Evolutionary conservation across 2,329 filamentous ascomycete genomes (phyloP).

Genomic region (Sporothrix schenckii): DNA sequence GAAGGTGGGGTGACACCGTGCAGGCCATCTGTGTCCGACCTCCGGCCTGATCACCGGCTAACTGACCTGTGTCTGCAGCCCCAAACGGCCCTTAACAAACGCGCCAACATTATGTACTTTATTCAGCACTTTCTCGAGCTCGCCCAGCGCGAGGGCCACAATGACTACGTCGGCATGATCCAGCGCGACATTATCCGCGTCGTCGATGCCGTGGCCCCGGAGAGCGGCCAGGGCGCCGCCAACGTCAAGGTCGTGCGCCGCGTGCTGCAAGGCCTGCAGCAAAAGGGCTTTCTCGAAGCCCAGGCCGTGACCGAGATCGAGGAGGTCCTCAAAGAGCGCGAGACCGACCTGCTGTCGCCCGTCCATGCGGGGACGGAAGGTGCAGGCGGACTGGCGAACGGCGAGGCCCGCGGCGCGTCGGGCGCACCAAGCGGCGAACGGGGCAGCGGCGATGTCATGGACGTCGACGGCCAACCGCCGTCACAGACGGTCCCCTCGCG

Average conservation of each 20-base stretch:
- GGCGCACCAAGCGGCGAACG: neutral
- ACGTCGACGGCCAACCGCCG: slow-evolving; percentile 47
- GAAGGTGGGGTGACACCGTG: slow-evolving; percentile 55
- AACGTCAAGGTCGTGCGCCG: slow-evolving; percentile 92
- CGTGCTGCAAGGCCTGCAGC: slow-evolving; percentile 69
- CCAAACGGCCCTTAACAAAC: slow-evolving; percentile 91
- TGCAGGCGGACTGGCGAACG: slow-evolving; percentile 27
- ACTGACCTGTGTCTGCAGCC: slow-evolving; percentile 24
- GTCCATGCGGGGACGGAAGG: neutral
- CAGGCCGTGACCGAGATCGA: slow-evolving; percentile 80
- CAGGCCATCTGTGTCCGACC: no score
- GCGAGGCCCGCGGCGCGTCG: neutral
- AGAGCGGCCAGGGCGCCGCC: slow-evolving; percentile 82
- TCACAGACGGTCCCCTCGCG: slow-evolving; percentile 47
- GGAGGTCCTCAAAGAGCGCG: slow-evolving; percentile 77
- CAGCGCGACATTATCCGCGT: slow-evolving; percentile 89
- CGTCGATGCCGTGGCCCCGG: slow-evolving; percentile 87
- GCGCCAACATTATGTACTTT: slow-evolving; percentile 99
- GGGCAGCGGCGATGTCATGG: slow-evolving; percentile 31
- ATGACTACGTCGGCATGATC: slow-evolving; percentile 89
- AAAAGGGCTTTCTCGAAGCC: slow-evolving; percentile 71
- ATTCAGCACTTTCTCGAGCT: slow-evolving; percentile 92
- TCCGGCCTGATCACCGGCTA: slow-evolving; percentile 16
- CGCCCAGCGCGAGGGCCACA: slow-evolving; percentile 73
- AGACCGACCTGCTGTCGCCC: slow-evolving; percentile 63